Base-by-base conservation (phyloP, 371 early-diverging fungal species). In the Umbelopsis sp. region DNA sequence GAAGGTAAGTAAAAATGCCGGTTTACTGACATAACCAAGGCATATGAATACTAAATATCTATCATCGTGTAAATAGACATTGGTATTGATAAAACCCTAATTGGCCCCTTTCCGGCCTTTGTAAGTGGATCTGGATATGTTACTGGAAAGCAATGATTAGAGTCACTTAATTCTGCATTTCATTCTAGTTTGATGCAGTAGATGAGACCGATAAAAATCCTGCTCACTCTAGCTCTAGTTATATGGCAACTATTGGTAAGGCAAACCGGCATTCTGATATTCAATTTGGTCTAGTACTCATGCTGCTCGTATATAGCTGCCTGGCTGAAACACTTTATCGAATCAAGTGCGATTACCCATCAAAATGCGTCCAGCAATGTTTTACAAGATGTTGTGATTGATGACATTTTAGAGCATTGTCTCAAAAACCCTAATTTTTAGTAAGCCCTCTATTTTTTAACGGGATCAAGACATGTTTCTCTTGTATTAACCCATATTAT, bases 211-310 rank as follows among this genome's bases (percentile, higher is more conserved):
- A 38, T 7, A 71, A 70, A 18, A 72, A 76, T 45, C 62, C 70
- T 18, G 63, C 70, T 14, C 73, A 75, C 32, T 38, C 70, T 14
- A 70, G 70, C 45, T 53, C 74, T n/a, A 80, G 76, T 44, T 82
- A 84, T 66, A 50, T 82, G 38, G 44, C 78, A 12, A 82, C 80
- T 4, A 45, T 82, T 8, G 72, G 84, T 84, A 79, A 69, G 67
- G 29, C 29, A 29, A 29, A 41, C 41, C 12, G 2, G 2, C 41
- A 41, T 29, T 29, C 4, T 29, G 29, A 29, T 29, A 29, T 22
- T 22, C 22, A 29, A 29, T 66, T 9, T 2, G 3, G 10, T 16
- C 50, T 12, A 37, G 50, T 50, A 20, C 22, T 18, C 8, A 45
- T 6, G 1, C 22, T 10, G 20, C 12, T 11, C 29, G 35, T 14